Evolutionary conservation across 495 filamentous ascomycete species (phyloP).

Genomic region (Neurospora sp.): DNA sequence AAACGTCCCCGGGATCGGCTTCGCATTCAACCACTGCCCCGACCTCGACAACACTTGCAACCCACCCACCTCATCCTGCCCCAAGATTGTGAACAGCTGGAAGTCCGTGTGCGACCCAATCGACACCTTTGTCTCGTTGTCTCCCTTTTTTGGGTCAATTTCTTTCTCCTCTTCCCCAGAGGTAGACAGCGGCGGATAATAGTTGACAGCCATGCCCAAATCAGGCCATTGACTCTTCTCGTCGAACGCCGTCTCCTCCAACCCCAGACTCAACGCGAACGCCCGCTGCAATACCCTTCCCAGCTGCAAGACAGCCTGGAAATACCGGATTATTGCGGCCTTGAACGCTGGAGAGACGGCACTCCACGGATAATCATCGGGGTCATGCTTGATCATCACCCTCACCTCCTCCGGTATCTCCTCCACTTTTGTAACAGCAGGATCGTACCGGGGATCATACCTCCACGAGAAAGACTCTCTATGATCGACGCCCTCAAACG

Average conservation of each 20-base stretch:
- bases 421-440: too few relatives aligned
- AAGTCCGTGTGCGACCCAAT: conserved; percentile 54
- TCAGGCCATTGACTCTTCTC: conserved; percentile 36
- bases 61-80: conserved; percentile 43
- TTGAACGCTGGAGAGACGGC: conserved; percentile 32
- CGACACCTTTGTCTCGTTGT: conserved; percentile 12
- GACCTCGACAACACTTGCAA: conserved; percentile 42
- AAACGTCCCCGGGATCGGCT: conserved; percentile 45
- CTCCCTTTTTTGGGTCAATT: neutral
- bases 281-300: conserved; percentile 34
- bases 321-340: conserved; percentile 33
- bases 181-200: conserved; percentile 17
- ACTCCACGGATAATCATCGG: conserved; percentile 40
- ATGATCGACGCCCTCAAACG: conserved; percentile 24
- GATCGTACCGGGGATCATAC: conserved; percentile 38
- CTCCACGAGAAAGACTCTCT: conserved; percentile 33
- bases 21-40: conserved; percentile 46
- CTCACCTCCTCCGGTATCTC: conserved; percentile 27
- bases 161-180: neutral
- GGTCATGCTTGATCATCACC: conserved; percentile 28
- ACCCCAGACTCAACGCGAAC: conserved; percentile 39
- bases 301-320: conserved; percentile 33
- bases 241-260: conserved; percentile 41
- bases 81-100: conserved; percentile 50
- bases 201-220: conserved; percentile 20